phyloP scores from a whole-genome alignment of 108 stramenopile genomes.

The Epithemia pelagica region DNA sequence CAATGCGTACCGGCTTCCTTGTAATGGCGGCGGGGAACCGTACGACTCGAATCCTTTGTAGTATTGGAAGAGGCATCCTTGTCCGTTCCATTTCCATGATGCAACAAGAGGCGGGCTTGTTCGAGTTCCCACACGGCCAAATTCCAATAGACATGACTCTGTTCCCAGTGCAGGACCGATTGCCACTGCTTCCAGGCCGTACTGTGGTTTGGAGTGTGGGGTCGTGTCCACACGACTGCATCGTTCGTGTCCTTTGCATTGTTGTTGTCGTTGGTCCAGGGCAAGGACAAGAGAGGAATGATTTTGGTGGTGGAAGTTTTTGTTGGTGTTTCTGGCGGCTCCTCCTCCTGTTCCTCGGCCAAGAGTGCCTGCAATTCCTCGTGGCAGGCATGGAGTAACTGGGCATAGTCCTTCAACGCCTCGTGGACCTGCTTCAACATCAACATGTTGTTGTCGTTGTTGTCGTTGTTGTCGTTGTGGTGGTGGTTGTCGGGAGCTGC shows the following conservation, averaged over 20 bases:
- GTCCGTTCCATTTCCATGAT: neutral
- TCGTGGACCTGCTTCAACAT: neutral
- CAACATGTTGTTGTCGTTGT: no score
- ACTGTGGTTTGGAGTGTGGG: neutral
- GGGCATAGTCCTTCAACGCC: neutral
- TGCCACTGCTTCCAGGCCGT: neutral
- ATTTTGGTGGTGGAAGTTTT: no score
- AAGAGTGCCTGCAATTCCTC: neutral
- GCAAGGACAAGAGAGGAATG: neutral
- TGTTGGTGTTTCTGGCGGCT: no score
- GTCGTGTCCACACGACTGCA: neutral
- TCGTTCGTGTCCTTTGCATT: neutral
- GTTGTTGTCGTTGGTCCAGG: neutral
- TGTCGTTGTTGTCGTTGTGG: no score
- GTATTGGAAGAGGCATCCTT: neutral
- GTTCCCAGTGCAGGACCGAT: constrained; percentile 38
- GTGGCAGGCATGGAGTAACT: neutral
- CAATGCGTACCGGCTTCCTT: constrained; percentile 26
- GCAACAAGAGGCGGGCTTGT: constrained; percentile 7
- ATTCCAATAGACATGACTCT: constrained; percentile 42
- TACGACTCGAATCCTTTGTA: constrained; percentile 8
- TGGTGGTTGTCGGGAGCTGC: no score
- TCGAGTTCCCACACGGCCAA: constrained; percentile 28
- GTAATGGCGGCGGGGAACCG: constrained; percentile 15
- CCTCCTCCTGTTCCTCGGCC: neutral